phyloP scores from a whole-genome alignment of 257 asterid genomes.

The Ajuga chamaepitys region DNA sequence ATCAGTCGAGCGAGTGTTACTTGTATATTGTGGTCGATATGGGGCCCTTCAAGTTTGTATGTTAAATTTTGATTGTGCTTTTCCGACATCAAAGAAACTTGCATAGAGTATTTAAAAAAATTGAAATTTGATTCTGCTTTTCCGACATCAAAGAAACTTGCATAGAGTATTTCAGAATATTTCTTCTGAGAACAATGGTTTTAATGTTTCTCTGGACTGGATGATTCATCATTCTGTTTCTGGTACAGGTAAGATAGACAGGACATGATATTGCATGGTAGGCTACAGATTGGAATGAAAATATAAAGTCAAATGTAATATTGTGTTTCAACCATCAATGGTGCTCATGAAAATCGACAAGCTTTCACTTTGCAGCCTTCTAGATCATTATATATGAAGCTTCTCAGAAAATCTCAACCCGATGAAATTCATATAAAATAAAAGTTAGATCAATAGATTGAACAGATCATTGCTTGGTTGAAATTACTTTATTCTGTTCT shows the following conservation, averaged over 20 bases:
- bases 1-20: neutral
- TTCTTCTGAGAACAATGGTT: neutral
- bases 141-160: neutral
- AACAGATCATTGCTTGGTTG: neutral
- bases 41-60: neutral
- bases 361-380: neutral
- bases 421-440: neutral
- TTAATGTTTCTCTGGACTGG: neutral
- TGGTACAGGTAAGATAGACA: too few relatives aligned
- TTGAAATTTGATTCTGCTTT: neutral
- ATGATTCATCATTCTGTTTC: neutral
- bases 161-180: neutral
- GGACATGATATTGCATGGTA: too few relatives aligned
- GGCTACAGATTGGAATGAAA: neutral
- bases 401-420: neutral
- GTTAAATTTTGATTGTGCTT: neutral
- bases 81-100: neutral
- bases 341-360: neutral
- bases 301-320: neutral
- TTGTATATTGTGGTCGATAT: conserved; percentile 1
- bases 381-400: neutral
- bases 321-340: neutral
- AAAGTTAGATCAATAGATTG: neutral
- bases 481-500: neutral
- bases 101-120: neutral